Evolutionary conservation across 2,329 filamentous ascomycete species (phyloP).

Genomic region (Neopestalotiopsis rosae): DNA sequence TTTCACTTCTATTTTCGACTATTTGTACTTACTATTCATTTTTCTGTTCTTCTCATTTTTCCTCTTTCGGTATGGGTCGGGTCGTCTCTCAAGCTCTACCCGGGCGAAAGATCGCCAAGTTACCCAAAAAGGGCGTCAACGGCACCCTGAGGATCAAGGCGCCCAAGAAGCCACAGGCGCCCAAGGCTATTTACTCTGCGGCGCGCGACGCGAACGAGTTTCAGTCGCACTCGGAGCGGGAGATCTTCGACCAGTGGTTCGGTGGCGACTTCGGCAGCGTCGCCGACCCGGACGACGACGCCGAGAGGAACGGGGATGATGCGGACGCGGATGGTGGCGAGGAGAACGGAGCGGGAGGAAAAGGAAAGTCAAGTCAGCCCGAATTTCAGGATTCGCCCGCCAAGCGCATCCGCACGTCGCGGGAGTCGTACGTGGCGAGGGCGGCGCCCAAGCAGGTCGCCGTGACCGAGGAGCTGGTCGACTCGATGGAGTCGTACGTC

Average conservation of each 20-base stretch:
- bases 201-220: background rate
- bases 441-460: slow-evolving; percentile 2
- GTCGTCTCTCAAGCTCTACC: background rate
- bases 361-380: background rate
- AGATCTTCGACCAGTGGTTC: slow-evolving; percentile 1
- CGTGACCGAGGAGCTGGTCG: slow-evolving; percentile 6
- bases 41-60: background rate
- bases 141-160: background rate
- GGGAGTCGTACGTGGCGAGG: background rate
- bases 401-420: background rate
- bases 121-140: background rate
- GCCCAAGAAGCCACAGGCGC: background rate
- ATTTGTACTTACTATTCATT: background rate
- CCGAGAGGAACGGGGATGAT: background rate
- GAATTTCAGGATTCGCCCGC: background rate
- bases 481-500: background rate
- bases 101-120: background rate
- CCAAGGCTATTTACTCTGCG: background rate
- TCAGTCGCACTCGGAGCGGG: background rate
- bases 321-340: background rate
- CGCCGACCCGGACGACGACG: background rate
- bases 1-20: background rate
- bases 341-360: background rate
- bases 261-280: background rate
- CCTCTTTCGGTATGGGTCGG: background rate